These are phyloP conservation scores for Purpureocillium lavendulum DNA, from an alignment of 2,329 filamentous ascomycete species.

Conservation along the genomic window DNA sequence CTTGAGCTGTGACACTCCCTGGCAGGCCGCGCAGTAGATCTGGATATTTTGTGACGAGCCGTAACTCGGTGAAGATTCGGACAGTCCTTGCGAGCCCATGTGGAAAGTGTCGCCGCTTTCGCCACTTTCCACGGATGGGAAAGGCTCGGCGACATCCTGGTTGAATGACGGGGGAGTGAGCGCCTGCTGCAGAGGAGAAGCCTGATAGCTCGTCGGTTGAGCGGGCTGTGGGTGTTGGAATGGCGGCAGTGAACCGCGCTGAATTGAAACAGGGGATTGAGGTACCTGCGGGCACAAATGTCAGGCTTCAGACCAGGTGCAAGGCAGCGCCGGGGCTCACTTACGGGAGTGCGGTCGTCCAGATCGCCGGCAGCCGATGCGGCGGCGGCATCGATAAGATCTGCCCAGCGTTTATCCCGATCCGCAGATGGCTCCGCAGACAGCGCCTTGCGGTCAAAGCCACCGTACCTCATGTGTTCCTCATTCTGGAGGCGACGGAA, in stretches of 20 bases:
- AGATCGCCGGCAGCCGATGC: conserved; percentile 87
- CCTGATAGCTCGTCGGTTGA: conserved; percentile 63
- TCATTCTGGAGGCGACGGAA: conserved; percentile 50
- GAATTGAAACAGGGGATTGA: conserved; percentile 56
- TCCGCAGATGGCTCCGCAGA: conserved; percentile 78
- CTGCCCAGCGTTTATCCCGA: conserved; percentile 89
- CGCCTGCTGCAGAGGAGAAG: conserved; percentile 83
- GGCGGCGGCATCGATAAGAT: conserved; percentile 82
- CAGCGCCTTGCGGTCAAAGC: conserved; percentile 69
- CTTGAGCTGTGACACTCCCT: conserved; percentile 65
- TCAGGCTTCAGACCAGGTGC: background rate
- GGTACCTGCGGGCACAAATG: conserved; percentile 38
- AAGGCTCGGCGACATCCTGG: conserved; percentile 64
- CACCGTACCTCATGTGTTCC: conserved; percentile 54
- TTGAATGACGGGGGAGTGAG: conserved; percentile 74
- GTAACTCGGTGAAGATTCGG: conserved; percentile 65
- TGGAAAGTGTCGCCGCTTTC: conserved; percentile 65
- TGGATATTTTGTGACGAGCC: conserved; percentile 67
- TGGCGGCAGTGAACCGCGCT: conserved; percentile 53
- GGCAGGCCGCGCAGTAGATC: conserved; percentile 88
- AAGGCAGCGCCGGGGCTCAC: conserved; percentile 19
- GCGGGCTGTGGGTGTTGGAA: conserved; percentile 51
- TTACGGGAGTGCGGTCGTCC: conserved; percentile 83
- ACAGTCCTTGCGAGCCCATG: conserved; percentile 56
- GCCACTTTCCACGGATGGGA: conserved; percentile 81